phyloP scores from a whole-genome alignment of 305 asterid species.

The Fraxinus floribunda region DNA sequence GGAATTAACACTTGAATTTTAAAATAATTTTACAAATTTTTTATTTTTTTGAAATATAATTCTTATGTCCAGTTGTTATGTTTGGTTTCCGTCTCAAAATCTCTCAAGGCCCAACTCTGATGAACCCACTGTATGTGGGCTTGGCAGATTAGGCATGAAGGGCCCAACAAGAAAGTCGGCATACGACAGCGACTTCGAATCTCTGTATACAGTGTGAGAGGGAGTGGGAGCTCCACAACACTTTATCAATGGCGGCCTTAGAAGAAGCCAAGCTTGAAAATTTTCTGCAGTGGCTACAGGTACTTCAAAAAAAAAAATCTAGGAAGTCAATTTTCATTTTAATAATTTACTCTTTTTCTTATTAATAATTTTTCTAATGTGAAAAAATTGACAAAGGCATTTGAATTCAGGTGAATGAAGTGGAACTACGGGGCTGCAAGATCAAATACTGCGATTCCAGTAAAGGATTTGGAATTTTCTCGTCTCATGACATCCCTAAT shows the following conservation, averaged over 20 bases:
- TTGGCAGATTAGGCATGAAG: background rate
- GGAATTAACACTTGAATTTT: no score
- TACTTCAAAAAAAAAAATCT: slow-evolving; percentile 7
- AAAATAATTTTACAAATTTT: no score
- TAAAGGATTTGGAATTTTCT: slow-evolving; percentile 77
- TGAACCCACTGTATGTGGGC: background rate
- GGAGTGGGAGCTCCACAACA: background rate
- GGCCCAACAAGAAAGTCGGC: background rate
- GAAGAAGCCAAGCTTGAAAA: slow-evolving; percentile 67
- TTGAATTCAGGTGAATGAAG: slow-evolving; percentile 69
- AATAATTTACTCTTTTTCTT: background rate
- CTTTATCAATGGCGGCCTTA: slow-evolving; percentile 54
- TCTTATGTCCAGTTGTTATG: no score
- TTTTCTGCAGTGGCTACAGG: slow-evolving; percentile 87
- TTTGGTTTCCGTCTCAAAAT: no score
- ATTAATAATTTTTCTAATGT: background rate
- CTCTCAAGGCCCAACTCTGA: background rate
- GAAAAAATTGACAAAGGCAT: background rate
- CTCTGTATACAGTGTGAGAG: background rate
- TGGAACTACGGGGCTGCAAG: slow-evolving; percentile 62
- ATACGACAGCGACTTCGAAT: background rate
- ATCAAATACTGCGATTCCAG: slow-evolving; percentile 71
- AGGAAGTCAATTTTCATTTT: background rate
- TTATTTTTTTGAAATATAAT: no score
- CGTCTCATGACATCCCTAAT: slow-evolving; percentile 48